Percentiles rank a stretch among this genome's conserved stretches.
Conservation (phyloP, 305 asterid genomes). For the Solanum hybrid region DNA sequence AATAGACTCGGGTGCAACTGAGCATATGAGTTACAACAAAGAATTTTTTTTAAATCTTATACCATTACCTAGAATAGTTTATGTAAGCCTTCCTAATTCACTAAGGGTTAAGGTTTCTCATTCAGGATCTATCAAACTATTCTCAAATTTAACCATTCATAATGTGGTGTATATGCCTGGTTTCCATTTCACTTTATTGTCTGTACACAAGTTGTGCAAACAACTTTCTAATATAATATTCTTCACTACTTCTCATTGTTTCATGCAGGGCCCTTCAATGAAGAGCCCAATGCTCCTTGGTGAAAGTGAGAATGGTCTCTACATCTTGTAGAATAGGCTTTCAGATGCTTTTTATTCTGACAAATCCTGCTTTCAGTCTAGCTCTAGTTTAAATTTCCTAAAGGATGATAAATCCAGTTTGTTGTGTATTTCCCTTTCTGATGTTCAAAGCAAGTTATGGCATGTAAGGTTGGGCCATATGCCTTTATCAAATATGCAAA, state of each 20-base stretch:
- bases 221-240: too few relatives aligned
- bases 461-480: too few relatives aligned
- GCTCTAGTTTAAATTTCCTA: too few relatives aligned
- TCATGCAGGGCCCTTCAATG: background rate
- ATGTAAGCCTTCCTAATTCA: background rate
- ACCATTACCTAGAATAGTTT: background rate
- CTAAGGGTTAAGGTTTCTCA: background rate
- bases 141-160: background rate
- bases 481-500: too few relatives aligned
- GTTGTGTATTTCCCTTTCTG: too few relatives aligned
- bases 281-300: background rate
- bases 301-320: background rate
- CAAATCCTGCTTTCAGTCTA: too few relatives aligned
- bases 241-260: background rate
- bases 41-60: background rate
- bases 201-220: background rate
- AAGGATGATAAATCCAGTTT: too few relatives aligned
- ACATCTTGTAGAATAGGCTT: background rate
- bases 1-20: background rate
- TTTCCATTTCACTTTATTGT: too few relatives aligned
- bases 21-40: background rate
- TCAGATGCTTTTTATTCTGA: too few relatives aligned
- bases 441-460: too few relatives aligned
- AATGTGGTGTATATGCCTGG: too few relatives aligned
- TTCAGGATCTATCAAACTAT: background rate